Evolutionary conservation across 371 early-diverging fungal species (phyloP), one percentile per base, ranked within the genome.

Genomic region (Mucor lusitanicus): DNA sequence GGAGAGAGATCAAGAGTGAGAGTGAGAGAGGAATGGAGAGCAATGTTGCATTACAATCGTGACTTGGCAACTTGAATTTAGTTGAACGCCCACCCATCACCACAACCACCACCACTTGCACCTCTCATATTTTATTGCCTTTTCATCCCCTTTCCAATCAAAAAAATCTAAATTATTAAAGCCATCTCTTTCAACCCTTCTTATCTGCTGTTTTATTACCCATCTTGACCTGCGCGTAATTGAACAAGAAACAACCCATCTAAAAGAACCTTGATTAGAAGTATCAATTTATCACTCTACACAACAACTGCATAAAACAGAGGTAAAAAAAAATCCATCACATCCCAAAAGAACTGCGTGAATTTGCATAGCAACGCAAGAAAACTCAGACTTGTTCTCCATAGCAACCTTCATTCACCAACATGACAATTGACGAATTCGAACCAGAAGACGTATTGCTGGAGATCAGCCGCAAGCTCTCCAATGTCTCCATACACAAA

Each of bases 371-470:
- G 53, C 53, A 53, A 53, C 25, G 17, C 40, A 40, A 40, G 6
- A 40, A 53, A 53, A 53, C 53, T 53, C 53, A 53, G 53, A 53
- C 27, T 17, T 40, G 12, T 40, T 30, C 23, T 39, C 23, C 17
- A 50, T 53, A 37, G 53, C 13, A 35, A 50, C 37, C 39, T 7
- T 61, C 40, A 17, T 5, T 6, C 30, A 32, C 17, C 30, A 32
- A 40, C n/a, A 80, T 80, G 81, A 79, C 82, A 9, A 69, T 78
- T 35, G 82, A 81, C 61, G 79, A 76, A 44, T 82, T 74, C 44
- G 79, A 80, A 35, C 78, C 80, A 53, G 69, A 73, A 39, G 75
- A 72, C 59, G 55, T 59, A 28, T 59, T 82, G 1, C 42, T 63
- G 6, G 83, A 80, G 46, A 76, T 82, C 54, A 82, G 74, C 39